Base-by-base conservation (phyloP, 1,284 basidiomycete species). In the Ceratobasidium sp. region DNA sequence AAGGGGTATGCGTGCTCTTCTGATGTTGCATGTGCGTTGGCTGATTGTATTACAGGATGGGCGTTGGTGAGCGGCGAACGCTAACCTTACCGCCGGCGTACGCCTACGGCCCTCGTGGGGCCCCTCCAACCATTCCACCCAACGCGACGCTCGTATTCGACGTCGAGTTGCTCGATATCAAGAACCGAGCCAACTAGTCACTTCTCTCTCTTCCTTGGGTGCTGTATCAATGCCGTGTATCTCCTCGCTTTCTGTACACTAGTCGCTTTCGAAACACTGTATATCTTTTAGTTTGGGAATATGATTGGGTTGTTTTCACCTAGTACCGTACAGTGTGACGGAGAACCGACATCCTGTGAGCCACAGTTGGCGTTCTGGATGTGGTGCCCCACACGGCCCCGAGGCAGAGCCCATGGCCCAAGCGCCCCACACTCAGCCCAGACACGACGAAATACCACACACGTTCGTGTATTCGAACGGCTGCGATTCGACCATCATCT, bases 91-190 rank as follows among this genome's bases (percentile, higher is more conserved):
- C 49, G 1, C 55, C 72, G 52, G 69, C 68, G 12, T 74, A 75
- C 60, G 74, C 72, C 13, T 70, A 70, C 34, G 64, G 64, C 54
- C 56, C 67, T 42, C 68, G 50, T n/a, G 73, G 73, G 45, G 80
- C 78, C 76, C 79, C 79, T 50, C 79, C 79, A 38, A 78, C 80
- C 69, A 81, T 82, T 71, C 80, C 80, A 43, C 72, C 79, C 62
- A 78, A 78, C 75, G 73, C 79, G 25, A 80, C 79, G 62, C 76
- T 81, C 71, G 77, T 77, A 65, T 81, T 81, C 73, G 73, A 75
- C 62, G 78, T 80, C 68, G 79, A 80, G 76, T 75, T 80, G 57
- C 73, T 80, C 73, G 77, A 77, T 73, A 79, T 80, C 77, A 75
- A 78, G 73, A 57, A 49, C 43, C 64, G 64, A 53, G 25, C 38